Evolutionary conservation across 495 filamentous ascomycete genomes (phyloP), one percentile per base, ranked within the genome.

Genomic region (Achaetomiella virescens): DNA sequence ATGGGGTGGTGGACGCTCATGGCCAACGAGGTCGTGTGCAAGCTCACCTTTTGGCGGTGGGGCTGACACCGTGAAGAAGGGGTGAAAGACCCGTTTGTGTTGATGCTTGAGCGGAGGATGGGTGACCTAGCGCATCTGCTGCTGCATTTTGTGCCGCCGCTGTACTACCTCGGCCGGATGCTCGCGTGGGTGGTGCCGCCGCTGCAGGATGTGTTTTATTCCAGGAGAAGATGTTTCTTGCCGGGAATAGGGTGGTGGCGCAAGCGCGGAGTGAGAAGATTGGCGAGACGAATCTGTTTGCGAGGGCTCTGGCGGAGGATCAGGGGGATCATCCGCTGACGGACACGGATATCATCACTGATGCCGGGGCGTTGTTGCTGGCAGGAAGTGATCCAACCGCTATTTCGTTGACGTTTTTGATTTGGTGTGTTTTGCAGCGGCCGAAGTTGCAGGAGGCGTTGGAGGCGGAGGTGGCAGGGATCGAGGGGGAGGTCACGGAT

Each of bases 1-100:
- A 72, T 73, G 48, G 77, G 79, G 51, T 85, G 82, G 82, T 81
- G 70, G 68, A 54, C 76, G 21, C 80, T 81, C 46, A 75, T 84
- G 76, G 69, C 78, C 11, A 77, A 77, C 0, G 83, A 85, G 51
- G 69, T 83, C 5, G 78, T 83, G 38, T 74, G 73, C 1, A 71
- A 81, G 18, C 63, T 84, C 17, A 76, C n/a, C 70, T 15, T 86
- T 85, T 63, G 82, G 83, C 0, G 78, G 36, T 4, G 36, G 36
- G 8, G 12, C 14, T 11, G 36, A n/a, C 6, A 38, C 36, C 8
- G 36, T 38, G 36, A 12, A n/a, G 14, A 14, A 8, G 36, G 36
- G 6, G 36, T 38, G 12, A 38, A 38, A n/a, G 36, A 38, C 6
- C 36, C 36, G 36, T 38, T 38, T 38, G 36, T 38, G 9, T n/a